Conservation (phyloP, 108 stramenopile species). For the Skeletonema menzelii region DNA sequence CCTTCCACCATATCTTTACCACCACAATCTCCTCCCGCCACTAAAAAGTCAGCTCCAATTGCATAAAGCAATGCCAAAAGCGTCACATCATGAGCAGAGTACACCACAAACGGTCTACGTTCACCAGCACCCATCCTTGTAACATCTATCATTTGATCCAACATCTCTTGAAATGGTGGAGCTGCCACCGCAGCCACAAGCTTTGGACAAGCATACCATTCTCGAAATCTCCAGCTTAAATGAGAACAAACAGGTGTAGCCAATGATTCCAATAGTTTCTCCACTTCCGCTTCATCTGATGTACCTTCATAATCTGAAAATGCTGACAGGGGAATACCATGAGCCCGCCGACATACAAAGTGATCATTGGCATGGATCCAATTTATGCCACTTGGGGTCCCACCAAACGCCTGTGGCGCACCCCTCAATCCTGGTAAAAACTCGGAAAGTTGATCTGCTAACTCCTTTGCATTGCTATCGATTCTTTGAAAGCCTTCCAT, state of each 20-base stretch:
- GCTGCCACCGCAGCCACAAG: slow-evolving; percentile 63
- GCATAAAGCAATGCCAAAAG: slow-evolving; percentile 71
- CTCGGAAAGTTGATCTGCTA: slow-evolving; percentile 60
- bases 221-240: slow-evolving; percentile 74
- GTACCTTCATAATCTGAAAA: slow-evolving; percentile 59
- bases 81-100: slow-evolving; percentile 82
- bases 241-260: slow-evolving; percentile 58
- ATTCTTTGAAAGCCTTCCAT: slow-evolving; percentile 60
- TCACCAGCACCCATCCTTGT: slow-evolving; percentile 11
- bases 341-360: slow-evolving; percentile 74
- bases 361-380: slow-evolving; percentile 83
- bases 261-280: slow-evolving; percentile 45
- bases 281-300: slow-evolving; percentile 43
- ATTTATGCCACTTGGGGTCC: slow-evolving; percentile 59
- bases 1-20: slow-evolving; percentile 29
- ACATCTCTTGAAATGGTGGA: slow-evolving; percentile 64
- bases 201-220: slow-evolving; percentile 66
- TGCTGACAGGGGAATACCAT: slow-evolving; percentile 49
- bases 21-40: slow-evolving; percentile 43
- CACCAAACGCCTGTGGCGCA: slow-evolving; percentile 46
- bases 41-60: slow-evolving; percentile 69
- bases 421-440: slow-evolving; percentile 63
- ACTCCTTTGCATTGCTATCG: slow-evolving; percentile 58
- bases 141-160: slow-evolving; percentile 33
- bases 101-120: slow-evolving; percentile 59